Percentiles rank a stretch among this genome's conserved stretches.
These are phyloP conservation scores for Thelonectria olida DNA, from an alignment of 2,329 filamentous ascomycete species.

Conservation along the genomic window DNA sequence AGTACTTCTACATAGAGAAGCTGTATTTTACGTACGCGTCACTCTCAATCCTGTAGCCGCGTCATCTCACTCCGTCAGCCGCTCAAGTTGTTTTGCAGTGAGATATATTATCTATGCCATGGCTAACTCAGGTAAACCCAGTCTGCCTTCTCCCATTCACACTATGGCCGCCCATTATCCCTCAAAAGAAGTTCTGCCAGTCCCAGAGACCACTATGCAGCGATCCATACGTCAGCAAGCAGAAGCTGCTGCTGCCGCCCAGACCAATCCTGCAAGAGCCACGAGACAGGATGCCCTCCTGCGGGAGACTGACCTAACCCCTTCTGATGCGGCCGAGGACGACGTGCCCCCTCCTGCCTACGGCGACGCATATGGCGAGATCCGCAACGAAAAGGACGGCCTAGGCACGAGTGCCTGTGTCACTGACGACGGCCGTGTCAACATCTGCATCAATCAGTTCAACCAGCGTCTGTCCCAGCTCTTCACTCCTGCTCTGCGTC, in stretches of 20 bases:
- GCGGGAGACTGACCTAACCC: constrained; percentile 1
- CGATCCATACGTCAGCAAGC: constrained; percentile 11
- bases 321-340: constrained; percentile 15
- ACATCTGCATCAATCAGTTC: constrained; percentile 81
- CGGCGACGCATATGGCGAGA: constrained; percentile 50
- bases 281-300: constrained; percentile 6
- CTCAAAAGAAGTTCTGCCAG: background rate
- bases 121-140: too few species aligned
- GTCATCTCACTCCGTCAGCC: too few species aligned
- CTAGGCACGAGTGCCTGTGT: constrained; percentile 43
- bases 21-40: too few species aligned
- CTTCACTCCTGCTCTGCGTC: constrained; percentile 70
- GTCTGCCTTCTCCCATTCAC: background rate
- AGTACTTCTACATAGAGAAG: too few species aligned
- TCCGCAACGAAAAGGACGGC: constrained; percentile 47
- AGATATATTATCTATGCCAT: too few species aligned
- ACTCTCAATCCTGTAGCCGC: too few species aligned
- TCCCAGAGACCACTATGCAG: background rate
- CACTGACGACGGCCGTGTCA: constrained; percentile 75
- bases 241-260: constrained; percentile 6
- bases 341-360: constrained; percentile 49
- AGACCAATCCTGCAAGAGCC: background rate
- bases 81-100: too few species aligned
- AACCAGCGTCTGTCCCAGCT: constrained; percentile 72
- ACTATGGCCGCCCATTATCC: background rate